Base-by-base conservation (phyloP, 306 rosid species). In the cucumber (Cucumis sativus) region DNA sequence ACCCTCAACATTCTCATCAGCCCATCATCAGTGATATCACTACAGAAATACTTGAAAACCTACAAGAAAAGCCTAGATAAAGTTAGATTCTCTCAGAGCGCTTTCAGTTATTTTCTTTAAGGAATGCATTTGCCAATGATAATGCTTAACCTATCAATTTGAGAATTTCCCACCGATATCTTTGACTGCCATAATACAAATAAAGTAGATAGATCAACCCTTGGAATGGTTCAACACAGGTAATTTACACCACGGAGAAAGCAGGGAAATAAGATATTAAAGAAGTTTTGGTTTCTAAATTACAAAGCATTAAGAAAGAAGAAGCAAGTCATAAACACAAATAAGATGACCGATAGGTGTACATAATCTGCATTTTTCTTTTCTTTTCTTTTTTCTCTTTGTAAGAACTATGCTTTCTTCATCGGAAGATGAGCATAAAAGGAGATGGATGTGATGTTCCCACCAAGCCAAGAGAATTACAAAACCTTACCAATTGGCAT, bases 11-110 rank as follows among this genome's bases (percentile, higher is more conserved):
- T 92, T 76, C 82, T 89, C 81, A 89, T 81, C 77, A 96, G 81
- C 61, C 93, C 92, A 81, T 92, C 96, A 82, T 87, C 88, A 1
- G 93, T 92, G 74, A 89, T 84, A 54, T 85, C 88, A 67, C 41
- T 79, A 79, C 97, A 91, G 78, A 96, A 96, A 71, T 80, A 85
- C 86, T 89, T 96, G 81, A 90, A 96, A 73, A 92, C 97, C 99
- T 96, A 79, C 79, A 85, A 40, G 51, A 23, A 73, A 64, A 25
- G 23, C 52, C 60, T 0, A 72, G 5, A 39, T 30, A 28, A 40
- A 72, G 60, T 72, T 49, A 72, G 16, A 30, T 51, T 17, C 60
- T 72, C 76, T 51, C 76, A 49, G 59, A 70, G 17, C 16, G 20
- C 40, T 10, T 47, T 47, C 6, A 21, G 57, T 6, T 43, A 47